Evolutionary conservation across 768 basidiomycete genomes (phyloP).

Genomic region (Hortiboletus flavorubellus): DNA sequence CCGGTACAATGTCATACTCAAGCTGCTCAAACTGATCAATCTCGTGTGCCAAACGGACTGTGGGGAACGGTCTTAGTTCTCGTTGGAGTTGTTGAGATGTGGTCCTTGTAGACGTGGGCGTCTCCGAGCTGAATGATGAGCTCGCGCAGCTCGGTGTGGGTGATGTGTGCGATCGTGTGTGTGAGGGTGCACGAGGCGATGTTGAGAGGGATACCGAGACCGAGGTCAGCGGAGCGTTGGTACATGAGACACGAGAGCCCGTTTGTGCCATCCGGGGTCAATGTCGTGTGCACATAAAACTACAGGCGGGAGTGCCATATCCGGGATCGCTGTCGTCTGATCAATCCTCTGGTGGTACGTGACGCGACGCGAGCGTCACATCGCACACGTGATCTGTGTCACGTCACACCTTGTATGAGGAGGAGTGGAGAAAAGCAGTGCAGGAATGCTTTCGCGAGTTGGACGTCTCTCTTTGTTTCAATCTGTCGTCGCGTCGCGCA

Average conservation of each 20-base stretch:
- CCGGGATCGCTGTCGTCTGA: slow-evolving; percentile 66
- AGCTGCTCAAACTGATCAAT: slow-evolving; percentile 79
- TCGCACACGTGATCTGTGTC: no score
- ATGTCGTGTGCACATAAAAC: slow-evolving; percentile 93
- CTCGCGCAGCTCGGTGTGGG: slow-evolving; percentile 81
- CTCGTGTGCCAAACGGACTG: slow-evolving; percentile 65
- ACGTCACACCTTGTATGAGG: background rate
- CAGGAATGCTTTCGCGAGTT: background rate
- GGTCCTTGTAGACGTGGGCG: slow-evolving; percentile 94
- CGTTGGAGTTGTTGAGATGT: slow-evolving; percentile 80
- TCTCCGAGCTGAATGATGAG: slow-evolving; percentile 96
- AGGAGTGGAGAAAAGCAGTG: background rate
- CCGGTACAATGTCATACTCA: slow-evolving; percentile 74
- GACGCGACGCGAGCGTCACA: no score
- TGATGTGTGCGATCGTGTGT: slow-evolving; percentile 95
- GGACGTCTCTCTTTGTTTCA: slow-evolving; percentile 7
- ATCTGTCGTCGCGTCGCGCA: background rate
- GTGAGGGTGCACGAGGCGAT: slow-evolving; percentile 98
- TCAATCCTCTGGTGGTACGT: background rate
- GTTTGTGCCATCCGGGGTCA: slow-evolving; percentile 47
- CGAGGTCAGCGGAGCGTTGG: slow-evolving; percentile 95
- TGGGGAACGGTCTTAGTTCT: slow-evolving; percentile 81
- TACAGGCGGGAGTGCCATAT: slow-evolving; percentile 99
- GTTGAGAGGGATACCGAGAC: slow-evolving; percentile 98
- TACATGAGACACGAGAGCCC: slow-evolving; percentile 94